Conservation (phyloP, 805 yeast species). For the Wickerhamomyces hampshirensis region DNA sequence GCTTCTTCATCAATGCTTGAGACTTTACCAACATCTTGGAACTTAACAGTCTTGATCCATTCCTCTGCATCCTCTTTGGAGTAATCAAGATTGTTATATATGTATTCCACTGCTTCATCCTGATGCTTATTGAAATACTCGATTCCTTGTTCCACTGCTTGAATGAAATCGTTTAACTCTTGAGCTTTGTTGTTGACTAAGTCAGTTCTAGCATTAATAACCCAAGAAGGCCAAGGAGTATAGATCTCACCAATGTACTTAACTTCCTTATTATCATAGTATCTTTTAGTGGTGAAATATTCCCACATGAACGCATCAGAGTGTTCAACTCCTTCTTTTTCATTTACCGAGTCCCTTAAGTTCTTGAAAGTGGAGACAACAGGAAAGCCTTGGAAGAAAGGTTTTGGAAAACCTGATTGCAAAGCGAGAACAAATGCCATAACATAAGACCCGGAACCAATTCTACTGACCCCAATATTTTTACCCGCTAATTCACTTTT, state of each 20-base stretch:
- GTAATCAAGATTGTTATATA: slow-evolving; percentile 68
- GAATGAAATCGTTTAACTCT: slow-evolving; percentile 37
- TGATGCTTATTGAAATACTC: slow-evolving; percentile 53
- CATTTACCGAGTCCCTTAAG: slow-evolving; percentile 75
- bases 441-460: slow-evolving; percentile 88
- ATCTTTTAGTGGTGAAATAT: slow-evolving; percentile 80
- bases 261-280: slow-evolving; percentile 76
- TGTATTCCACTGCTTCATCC: slow-evolving; percentile 63
- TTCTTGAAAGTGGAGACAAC: slow-evolving; percentile 65
- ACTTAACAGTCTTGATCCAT: slow-evolving; percentile 78
- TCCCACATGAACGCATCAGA: slow-evolving; percentile 97
- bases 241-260: slow-evolving; percentile 81
- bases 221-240: slow-evolving; percentile 98
- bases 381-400: slow-evolving; percentile 50
- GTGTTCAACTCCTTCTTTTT: slow-evolving; percentile 35
- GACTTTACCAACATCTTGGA: slow-evolving; percentile 29
- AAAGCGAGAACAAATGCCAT: slow-evolving; percentile 83
- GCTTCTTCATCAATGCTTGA: slow-evolving; percentile 9
- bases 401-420: slow-evolving; percentile 47
- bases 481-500: slow-evolving; percentile 53
- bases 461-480: slow-evolving; percentile 74
- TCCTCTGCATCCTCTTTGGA: slow-evolving; percentile 68
- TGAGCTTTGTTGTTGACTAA: slow-evolving; percentile 28
- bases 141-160: slow-evolving; percentile 63
- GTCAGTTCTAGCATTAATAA: slow-evolving; percentile 50